Evolutionary conservation across 345 rosid species (phyloP).

Genomic region (Litchi chinensis): DNA sequence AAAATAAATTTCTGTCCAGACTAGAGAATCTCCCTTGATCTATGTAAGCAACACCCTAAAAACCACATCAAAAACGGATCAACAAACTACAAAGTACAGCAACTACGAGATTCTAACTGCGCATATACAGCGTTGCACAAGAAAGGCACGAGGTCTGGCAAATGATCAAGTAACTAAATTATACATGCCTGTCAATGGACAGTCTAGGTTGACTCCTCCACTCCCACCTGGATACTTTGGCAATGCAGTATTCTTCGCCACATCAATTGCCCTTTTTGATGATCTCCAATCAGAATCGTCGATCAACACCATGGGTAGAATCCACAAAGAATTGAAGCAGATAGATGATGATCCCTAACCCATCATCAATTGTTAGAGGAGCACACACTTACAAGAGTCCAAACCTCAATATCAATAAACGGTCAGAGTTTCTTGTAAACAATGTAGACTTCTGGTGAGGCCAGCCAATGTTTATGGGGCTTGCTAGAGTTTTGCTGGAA

Average conservation of each 20-base stretch:
- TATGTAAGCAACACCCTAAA: too few relatives aligned
- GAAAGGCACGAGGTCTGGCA: conserved; percentile 9
- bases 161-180: not conserved
- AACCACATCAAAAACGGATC: too few relatives aligned
- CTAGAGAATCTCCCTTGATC: too few relatives aligned
- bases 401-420: not conserved
- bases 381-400: not conserved
- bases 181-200: not conserved
- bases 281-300: conserved; percentile 38
- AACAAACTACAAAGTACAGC: not conserved
- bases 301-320: conserved; percentile 25
- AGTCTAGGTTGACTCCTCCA: not conserved
- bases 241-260: not conserved
- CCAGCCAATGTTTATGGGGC: not conserved
- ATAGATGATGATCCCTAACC: conserved; percentile 22
- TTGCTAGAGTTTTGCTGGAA: not conserved
- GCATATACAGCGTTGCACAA: conserved; percentile 35
- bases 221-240: not conserved
- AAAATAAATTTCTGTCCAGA: too few relatives aligned
- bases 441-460: conserved; percentile 28
- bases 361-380: not conserved
- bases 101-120: conserved; percentile 24
- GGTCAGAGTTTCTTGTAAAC: conserved; percentile 7
- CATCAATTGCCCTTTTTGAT: not conserved
- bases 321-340: conserved; percentile 28